A percentile compares a stretch with the other conserved stretches of the same genome.
These are phyloP conservation scores for Sporobolomyces roseus DNA, from an alignment of 768 basidiomycete genomes.

Conservation along the genomic window DNA sequence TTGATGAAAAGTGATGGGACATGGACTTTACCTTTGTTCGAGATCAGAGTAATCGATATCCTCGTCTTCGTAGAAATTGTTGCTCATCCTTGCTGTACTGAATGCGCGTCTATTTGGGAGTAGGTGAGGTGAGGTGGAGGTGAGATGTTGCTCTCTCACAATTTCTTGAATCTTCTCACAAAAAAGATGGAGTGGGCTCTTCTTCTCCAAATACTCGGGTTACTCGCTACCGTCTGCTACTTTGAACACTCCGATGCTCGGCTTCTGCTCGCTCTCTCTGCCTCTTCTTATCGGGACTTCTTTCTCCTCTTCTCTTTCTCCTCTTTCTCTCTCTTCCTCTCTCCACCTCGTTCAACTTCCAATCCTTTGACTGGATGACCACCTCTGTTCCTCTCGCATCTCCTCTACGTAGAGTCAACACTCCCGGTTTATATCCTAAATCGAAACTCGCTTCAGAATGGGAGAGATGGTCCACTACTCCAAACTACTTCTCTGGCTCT, in stretches of 20 bases:
- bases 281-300: neutral
- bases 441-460: constrained; percentile 21
- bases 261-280: neutral
- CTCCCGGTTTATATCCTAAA: neutral
- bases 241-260: neutral
- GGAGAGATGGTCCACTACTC: constrained; percentile 10
- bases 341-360: neutral
- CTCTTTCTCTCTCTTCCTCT: neutral
- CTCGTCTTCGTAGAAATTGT: constrained; percentile 56
- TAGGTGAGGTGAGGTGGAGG: no score
- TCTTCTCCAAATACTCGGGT: no score
- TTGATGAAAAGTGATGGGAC: neutral
- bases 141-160: no score
- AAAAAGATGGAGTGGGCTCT: no score
- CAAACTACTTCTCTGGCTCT: neutral
- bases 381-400: constrained; percentile 1
- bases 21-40: constrained; percentile 77
- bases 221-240: no score
- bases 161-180: no score
- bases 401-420: constrained; percentile 36
- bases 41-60: constrained; percentile 84
- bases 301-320: neutral
- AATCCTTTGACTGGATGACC: neutral
- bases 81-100: neutral
- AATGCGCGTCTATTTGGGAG: no score